These are phyloP conservation scores for Lipomyces yarrowii DNA, from an alignment of 1,139 yeast genomes.

Conservation along the genomic window DNA sequence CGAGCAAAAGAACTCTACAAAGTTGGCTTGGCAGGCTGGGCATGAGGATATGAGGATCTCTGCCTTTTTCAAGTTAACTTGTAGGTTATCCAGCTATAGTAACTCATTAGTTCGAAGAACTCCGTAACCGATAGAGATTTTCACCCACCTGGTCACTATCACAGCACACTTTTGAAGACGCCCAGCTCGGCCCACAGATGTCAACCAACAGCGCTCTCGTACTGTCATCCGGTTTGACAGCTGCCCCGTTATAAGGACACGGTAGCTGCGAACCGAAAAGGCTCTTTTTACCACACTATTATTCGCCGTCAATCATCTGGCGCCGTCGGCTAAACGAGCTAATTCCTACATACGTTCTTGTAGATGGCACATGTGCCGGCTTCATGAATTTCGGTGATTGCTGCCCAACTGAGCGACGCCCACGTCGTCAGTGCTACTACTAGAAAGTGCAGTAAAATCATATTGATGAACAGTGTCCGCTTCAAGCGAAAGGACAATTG, in stretches of 20 bases:
- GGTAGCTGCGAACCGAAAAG: conserved; percentile 81
- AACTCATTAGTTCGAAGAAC: neutral
- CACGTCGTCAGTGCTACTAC: neutral
- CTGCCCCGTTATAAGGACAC: conserved; percentile 61
- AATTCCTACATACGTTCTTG: conserved; percentile 36
- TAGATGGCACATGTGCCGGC: conserved; percentile 58
- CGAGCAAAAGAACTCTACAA: conserved; percentile 80
- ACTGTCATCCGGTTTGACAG: conserved; percentile 51
- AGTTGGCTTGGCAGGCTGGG: conserved; percentile 90
- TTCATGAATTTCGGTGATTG: conserved; percentile 35
- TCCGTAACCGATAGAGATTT: neutral
- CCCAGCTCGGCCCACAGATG: conserved; percentile 75
- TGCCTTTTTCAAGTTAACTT: conserved; percentile 65
- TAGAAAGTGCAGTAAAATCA: neutral
- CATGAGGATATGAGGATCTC: conserved; percentile 85
- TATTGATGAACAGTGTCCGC: neutral
- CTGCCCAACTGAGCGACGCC: neutral
- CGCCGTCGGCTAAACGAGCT: neutral
- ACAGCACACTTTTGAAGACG: conserved; percentile 55
- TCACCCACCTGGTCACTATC: conserved; percentile 51
- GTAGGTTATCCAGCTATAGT: conserved; percentile 43
- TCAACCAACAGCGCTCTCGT: conserved; percentile 53
- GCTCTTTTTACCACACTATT: conserved; percentile 73
- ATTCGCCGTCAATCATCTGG: neutral
- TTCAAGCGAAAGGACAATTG: neutral